Evolutionary conservation across 148 eudicot species (phyloP).

Genomic region (Mesembryanthemum crystallinum): DNA sequence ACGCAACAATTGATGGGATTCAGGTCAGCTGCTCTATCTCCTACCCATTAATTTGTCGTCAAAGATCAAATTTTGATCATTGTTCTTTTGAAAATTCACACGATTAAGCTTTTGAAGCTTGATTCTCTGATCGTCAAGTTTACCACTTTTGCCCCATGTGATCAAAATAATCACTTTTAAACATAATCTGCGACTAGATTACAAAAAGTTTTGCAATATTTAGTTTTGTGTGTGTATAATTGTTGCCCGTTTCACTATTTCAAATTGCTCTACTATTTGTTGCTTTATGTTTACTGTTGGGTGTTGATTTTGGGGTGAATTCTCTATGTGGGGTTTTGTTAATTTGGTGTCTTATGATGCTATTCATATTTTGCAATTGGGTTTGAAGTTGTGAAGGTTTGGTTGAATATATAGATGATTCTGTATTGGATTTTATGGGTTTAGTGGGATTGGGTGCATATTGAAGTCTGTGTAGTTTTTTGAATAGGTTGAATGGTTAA

Average conservation of each 20-base stretch:
- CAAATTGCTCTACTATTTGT: not conserved
- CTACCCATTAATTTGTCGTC: not conserved
- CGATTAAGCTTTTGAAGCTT: not conserved
- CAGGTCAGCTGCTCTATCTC: not conserved
- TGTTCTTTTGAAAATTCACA: not conserved
- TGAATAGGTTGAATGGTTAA: not conserved
- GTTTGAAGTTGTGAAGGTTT: not conserved
- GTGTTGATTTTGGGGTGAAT: not conserved
- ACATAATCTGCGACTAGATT: not conserved
- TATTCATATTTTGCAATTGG: not conserved
- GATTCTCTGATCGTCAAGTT: not conserved
- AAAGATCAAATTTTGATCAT: not conserved
- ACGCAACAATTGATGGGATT: conserved; percentile 19
- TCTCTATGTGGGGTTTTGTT: not conserved
- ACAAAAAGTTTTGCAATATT: not conserved
- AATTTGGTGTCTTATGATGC: not conserved
- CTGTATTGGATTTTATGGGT: no score
- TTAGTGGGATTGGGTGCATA: not conserved
- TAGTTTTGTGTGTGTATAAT: not conserved
- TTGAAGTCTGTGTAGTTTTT: not conserved
- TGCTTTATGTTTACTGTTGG: not conserved
- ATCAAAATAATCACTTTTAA: not conserved
- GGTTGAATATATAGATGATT: no score
- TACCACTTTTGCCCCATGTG: not conserved
- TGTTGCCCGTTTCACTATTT: not conserved